phyloP scores from a whole-genome alignment of 208 protist genomes.

The Endotrypanum monterogeii region DNA sequence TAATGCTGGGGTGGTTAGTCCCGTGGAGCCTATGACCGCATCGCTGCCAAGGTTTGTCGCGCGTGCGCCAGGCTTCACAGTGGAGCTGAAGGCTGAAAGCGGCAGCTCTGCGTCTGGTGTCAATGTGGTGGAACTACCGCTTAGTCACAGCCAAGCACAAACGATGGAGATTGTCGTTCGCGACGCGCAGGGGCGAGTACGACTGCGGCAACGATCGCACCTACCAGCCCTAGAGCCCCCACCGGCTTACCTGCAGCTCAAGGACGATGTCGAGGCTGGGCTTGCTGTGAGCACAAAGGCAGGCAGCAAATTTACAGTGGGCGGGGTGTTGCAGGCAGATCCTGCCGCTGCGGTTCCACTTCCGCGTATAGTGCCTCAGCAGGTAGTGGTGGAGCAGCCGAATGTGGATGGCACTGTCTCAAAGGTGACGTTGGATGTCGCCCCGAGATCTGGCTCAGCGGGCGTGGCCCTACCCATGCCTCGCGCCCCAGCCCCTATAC shows the following conservation, averaged over 20 bases:
- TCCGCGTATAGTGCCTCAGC: conserved; percentile 26
- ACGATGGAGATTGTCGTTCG: conserved; percentile 51
- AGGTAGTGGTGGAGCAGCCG: conserved; percentile 40
- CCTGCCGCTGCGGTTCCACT: conserved; percentile 17
- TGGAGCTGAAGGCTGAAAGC: conserved; percentile 64
- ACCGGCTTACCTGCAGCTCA: conserved; percentile 31
- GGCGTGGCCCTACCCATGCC: not conserved
- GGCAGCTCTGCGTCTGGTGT: conserved; percentile 49
- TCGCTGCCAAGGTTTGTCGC: conserved; percentile 39
- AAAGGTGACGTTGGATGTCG: conserved; percentile 30
- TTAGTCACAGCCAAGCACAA: conserved; percentile 52
- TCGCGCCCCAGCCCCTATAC: not conserved
- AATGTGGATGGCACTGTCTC: conserved; percentile 42
- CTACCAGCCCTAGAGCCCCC: conserved; percentile 48
- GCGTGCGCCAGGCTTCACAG: conserved; percentile 38
- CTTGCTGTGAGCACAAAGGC: conserved; percentile 15
- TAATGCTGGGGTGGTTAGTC: not conserved
- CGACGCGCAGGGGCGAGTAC: conserved; percentile 38
- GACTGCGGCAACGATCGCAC: conserved; percentile 59
- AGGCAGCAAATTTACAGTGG: conserved; percentile 19
- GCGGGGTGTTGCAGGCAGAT: conserved; percentile 18
- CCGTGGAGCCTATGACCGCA: not conserved
- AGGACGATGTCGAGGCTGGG: conserved; percentile 36
- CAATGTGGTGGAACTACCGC: conserved; percentile 38
- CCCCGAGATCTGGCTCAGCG: conserved; percentile 6